Percentiles rank a stretch among this genome's conserved stretches.
Evolutionary conservation across 352 stramenopile species (phyloP).

Genomic region (Pythium rishiriense): DNA sequence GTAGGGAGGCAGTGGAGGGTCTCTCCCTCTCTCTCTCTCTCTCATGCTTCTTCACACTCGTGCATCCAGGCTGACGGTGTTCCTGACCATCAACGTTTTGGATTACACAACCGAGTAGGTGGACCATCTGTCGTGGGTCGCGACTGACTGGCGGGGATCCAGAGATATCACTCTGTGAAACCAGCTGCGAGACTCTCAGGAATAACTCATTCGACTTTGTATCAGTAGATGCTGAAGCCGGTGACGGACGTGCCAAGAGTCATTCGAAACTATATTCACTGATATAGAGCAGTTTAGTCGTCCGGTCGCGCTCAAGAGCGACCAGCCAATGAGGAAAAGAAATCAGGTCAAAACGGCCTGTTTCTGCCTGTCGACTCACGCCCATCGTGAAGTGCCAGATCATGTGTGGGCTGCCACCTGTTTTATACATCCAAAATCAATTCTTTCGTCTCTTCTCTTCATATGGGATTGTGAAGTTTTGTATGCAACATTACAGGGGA

Average conservation of each 20-base stretch:
- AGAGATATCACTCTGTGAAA: conserved; percentile 28
- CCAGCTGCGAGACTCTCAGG: not conserved
- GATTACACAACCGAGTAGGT: conserved; percentile 13
- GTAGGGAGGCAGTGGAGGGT: no score
- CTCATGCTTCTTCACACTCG: no score
- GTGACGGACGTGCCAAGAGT: no score
- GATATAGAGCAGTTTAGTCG: conserved; percentile 6
- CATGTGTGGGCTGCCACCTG: conserved; percentile 9
- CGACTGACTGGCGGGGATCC: conserved; percentile 18
- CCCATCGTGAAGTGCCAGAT: conserved; percentile 15
- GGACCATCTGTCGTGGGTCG: not conserved
- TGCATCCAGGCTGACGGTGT: no score
- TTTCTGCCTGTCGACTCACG: not conserved
- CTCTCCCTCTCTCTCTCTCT: no score
- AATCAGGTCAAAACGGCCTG: conserved; percentile 17
- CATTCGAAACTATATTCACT: not conserved
- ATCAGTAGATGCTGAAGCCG: not conserved
- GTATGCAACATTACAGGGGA: not conserved
- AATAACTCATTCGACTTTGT: conserved; percentile 7
- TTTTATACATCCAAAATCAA: not conserved
- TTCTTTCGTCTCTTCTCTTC: not conserved
- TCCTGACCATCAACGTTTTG: conserved; percentile 6
- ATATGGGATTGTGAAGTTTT: not conserved
- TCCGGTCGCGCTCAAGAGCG: not conserved
- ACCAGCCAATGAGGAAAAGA: conserved; percentile 7